Evolutionary conservation across 805 yeast genomes (phyloP).

Genomic region (Limtongia smithiae): DNA sequence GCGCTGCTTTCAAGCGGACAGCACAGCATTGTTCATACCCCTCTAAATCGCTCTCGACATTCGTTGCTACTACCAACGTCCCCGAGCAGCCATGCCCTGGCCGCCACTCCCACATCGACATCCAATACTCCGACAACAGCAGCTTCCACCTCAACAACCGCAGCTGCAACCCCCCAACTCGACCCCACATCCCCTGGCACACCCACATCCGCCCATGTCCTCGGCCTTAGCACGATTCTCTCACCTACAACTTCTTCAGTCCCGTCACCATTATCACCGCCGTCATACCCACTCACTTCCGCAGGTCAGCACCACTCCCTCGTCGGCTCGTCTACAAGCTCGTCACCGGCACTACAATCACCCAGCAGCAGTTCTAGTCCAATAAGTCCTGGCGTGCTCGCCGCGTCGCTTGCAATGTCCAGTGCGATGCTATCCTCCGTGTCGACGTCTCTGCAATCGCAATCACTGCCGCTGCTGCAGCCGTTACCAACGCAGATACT

Average conservation of each 20-base stretch:
- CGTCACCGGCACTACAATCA: slow-evolving; percentile 3
- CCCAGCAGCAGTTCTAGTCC: not conserved
- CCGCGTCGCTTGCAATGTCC: slow-evolving; percentile 22
- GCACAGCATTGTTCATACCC: not conserved
- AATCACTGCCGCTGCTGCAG: too few relatives aligned
- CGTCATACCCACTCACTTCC: too few relatives aligned
- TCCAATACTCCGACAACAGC: not conserved
- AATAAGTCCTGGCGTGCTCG: slow-evolving; percentile 11
- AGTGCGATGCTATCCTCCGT: slow-evolving; percentile 10
- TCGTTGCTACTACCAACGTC: slow-evolving; percentile 3
- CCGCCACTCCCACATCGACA: not conserved
- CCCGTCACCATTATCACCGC: not conserved
- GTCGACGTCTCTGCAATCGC: too few relatives aligned
- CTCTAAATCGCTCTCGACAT: not conserved
- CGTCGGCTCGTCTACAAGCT: not conserved
- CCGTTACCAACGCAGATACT: too few relatives aligned
- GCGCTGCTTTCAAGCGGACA: not conserved
- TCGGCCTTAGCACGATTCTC: too few relatives aligned
- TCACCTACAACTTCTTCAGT: too few relatives aligned
- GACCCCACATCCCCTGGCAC: too few relatives aligned
- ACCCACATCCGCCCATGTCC: too few relatives aligned
- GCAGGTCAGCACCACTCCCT: not conserved
- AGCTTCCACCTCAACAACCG: too few relatives aligned
- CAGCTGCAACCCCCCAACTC: too few relatives aligned
- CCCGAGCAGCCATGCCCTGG: too few relatives aligned